A percentile compares a stretch with the other conserved stretches of the same genome.
Conservation (phyloP, 768 basidiomycete species). For the Mycena sanguinolenta region DNA sequence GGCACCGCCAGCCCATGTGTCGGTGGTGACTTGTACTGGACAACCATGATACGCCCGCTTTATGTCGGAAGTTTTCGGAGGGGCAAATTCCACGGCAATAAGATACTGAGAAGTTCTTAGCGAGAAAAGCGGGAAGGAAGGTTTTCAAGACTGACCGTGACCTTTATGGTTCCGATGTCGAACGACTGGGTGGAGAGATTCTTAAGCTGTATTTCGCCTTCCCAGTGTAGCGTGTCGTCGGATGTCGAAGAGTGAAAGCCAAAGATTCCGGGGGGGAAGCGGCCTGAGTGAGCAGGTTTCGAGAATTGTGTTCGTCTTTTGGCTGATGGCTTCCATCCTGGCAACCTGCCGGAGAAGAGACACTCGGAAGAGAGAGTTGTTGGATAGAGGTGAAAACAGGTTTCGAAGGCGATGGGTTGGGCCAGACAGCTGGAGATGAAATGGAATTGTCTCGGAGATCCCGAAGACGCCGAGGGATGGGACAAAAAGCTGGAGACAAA, state of each 20-base stretch:
- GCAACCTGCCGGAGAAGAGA: slow-evolving; percentile 30
- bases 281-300: slow-evolving; percentile 11
- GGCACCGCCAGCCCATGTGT: slow-evolving; percentile 30
- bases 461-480: slow-evolving; percentile 34
- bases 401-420: slow-evolving; percentile 7
- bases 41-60: slow-evolving; percentile 28
- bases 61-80: slow-evolving; percentile 16
- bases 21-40: slow-evolving; percentile 31
- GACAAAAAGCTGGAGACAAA: slow-evolving; percentile 26
- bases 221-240: slow-evolving; percentile 22
- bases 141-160: slow-evolving; percentile 13
- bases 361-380: slow-evolving; percentile 18
- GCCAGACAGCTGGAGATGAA: slow-evolving; percentile 30
- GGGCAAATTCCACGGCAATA: slow-evolving; percentile 29
- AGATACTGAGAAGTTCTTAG: slow-evolving; percentile 17
- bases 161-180: slow-evolving; percentile 22
- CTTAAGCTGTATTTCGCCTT: slow-evolving; percentile 26
- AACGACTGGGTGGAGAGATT: slow-evolving; percentile 18
- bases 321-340: neutral
- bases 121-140: neutral
- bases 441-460: slow-evolving; percentile 20
- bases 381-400: neutral
- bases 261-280: slow-evolving; percentile 20
- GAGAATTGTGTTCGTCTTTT: slow-evolving; percentile 20
- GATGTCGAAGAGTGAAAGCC: neutral